These are phyloP conservation scores for Heliosperma pusillum DNA, from an alignment of 148 eudicot species.

Conservation along the genomic window DNA sequence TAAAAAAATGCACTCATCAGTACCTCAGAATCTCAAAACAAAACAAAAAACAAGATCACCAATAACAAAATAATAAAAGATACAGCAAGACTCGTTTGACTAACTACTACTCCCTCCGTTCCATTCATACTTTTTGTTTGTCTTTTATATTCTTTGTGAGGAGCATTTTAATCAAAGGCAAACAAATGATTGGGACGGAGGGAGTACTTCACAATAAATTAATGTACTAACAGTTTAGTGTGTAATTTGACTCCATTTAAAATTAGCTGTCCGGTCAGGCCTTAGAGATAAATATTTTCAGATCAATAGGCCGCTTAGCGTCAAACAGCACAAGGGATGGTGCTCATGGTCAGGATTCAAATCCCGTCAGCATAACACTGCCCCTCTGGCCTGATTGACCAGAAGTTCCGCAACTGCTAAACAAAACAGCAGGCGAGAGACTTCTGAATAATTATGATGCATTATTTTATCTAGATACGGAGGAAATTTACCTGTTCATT, in stretches of 20 bases:
- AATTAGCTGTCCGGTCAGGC: too few relatives aligned
- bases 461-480: background rate
- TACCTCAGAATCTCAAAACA: conserved; percentile 10
- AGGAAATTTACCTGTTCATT: conserved; percentile 60
- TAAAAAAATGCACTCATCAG: background rate
- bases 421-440: background rate
- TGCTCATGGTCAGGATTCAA: background rate
- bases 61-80: too few relatives aligned
- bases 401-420: background rate
- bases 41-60: too few relatives aligned
- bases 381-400: background rate
- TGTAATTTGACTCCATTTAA: too few relatives aligned
- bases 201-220: too few relatives aligned
- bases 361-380: background rate
- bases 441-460: background rate
- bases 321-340: background rate
- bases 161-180: too few relatives aligned
- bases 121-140: too few relatives aligned
- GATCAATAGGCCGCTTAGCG: background rate
- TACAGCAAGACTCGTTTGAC: too few relatives aligned
- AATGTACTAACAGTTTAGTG: too few relatives aligned
- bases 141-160: too few relatives aligned
- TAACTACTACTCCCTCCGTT: too few relatives aligned
- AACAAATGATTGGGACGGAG: too few relatives aligned
- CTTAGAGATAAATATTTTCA: background rate